Evolutionary conservation across 306 rosid genomes (phyloP).

Genomic region (Fagus crenata): DNA sequence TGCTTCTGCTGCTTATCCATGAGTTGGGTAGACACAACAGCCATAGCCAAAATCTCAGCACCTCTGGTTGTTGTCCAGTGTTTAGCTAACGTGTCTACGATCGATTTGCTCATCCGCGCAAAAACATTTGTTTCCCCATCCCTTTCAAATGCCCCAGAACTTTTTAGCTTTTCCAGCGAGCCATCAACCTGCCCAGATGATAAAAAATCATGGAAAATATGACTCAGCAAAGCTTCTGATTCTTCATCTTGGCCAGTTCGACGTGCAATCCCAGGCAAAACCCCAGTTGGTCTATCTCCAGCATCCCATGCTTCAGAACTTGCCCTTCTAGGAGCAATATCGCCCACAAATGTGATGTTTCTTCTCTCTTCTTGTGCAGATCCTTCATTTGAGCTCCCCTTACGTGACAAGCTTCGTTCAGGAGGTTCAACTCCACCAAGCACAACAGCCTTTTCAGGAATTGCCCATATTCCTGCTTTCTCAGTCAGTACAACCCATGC

Average conservation of each 20-base stretch:
- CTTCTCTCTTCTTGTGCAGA: slow-evolving; percentile 79
- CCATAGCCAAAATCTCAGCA: slow-evolving; percentile 96
- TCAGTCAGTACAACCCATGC: slow-evolving; percentile 96
- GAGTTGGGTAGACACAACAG: slow-evolving; percentile 83
- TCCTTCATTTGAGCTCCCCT: slow-evolving; percentile 93
- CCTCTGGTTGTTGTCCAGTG: slow-evolving; percentile 99
- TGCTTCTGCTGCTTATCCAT: slow-evolving; percentile 87
- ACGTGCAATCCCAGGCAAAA: slow-evolving; percentile 53
- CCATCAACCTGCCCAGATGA: slow-evolving; percentile 78
- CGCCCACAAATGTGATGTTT: slow-evolving; percentile 63
- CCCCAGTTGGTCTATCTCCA: slow-evolving; percentile 66
- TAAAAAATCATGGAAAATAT: slow-evolving; percentile 73
- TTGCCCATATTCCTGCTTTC: slow-evolving; percentile 98
- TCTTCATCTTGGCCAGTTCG: slow-evolving; percentile 87
- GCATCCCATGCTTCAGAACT: slow-evolving; percentile 80
- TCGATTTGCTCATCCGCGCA: slow-evolving; percentile 88
- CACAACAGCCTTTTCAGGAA: slow-evolving; percentile 92
- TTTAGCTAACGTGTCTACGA: slow-evolving; percentile 89
- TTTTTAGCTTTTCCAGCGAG: slow-evolving; percentile 71
- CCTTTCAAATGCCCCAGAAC: slow-evolving; percentile 83
- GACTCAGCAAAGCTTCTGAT: slow-evolving; percentile 80
- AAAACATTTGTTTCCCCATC: slow-evolving; percentile 89
- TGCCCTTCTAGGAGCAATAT: slow-evolving; percentile 68
- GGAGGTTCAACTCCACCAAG: slow-evolving; percentile 98
- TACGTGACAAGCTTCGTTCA: slow-evolving; percentile 92